Base-by-base conservation (phyloP, 2,329 filamentous ascomycete genomes). In the Tolypocladium guangdongense region DNA sequence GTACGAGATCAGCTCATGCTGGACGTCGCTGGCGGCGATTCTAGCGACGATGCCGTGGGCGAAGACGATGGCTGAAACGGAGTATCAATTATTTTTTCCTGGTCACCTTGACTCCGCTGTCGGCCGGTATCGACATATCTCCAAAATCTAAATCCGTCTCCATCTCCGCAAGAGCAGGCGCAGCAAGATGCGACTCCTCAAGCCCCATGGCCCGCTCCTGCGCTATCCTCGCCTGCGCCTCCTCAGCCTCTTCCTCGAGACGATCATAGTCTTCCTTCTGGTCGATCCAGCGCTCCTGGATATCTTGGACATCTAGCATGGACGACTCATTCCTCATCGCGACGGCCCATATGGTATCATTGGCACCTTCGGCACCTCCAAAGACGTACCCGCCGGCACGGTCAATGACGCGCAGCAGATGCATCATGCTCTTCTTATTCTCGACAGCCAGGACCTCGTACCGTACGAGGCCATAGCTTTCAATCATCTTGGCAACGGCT, bases 361-460 rank as follows among this genome's bases (percentile, higher is more conserved):
- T 96, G 47, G 90, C 89, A 2, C 90, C 92, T 66, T 96, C 90
- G 0, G 90, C 87, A 6, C 86, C 81, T 0, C 91, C 91, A 72
- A 99, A 96, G 1, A 90, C 87, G 71, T 97, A 97, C 0, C 93
- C 93, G 11, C 89, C 86, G 0, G 93, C 92, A 43, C 93, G 82
- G 68, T 99, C 93, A 64, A 99, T 91, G 1, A 92, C 86, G 47
- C 87, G 83, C 51, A 99, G 74, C 4, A 99, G 76, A 61, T 88
- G 85, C 82, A 95, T 95, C 90, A 99, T 96, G 66, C 88, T 95
- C 71, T 87, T 88, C 69, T 96, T 96, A 66, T 99, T 93, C 71
- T 99, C 93, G 1, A 99, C 90, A 0, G 93, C 91, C 33, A 99
- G 74, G 0, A 95, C 95, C 67, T 97, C 91, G 64, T 96, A 99